phyloP scores from a whole-genome alignment of 2,329 filamentous ascomycete genomes.

The Fusarium protoensiforme region DNA sequence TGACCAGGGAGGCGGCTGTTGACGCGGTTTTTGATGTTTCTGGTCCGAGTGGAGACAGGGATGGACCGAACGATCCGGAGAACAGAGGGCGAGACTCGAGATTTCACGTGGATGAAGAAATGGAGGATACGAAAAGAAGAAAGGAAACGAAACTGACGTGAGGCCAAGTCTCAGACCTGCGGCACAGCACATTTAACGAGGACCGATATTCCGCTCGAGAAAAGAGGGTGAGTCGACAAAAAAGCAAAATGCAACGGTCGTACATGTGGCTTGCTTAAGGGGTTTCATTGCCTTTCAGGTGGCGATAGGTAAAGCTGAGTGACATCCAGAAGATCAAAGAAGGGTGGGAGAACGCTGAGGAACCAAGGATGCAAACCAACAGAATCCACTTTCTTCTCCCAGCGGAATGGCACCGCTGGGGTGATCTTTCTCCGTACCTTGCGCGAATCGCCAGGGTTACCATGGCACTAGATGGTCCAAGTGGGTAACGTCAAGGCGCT shows the following conservation, averaged over 20 bases:
- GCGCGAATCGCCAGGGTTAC: background rate
- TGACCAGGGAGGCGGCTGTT: background rate
- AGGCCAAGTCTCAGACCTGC: background rate
- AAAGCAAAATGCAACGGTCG: background rate
- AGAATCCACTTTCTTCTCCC: background rate
- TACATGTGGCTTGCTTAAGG: background rate
- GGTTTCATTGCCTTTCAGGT: background rate
- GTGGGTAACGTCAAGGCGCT: background rate
- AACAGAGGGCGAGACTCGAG: background rate
- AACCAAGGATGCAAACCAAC: background rate
- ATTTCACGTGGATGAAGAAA: background rate
- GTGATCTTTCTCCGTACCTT: background rate
- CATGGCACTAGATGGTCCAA: background rate
- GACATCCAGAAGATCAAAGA: background rate
- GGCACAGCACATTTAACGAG: background rate
- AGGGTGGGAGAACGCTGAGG: background rate
- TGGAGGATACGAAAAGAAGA: background rate
- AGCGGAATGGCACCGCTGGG: background rate
- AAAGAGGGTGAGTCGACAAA: background rate
- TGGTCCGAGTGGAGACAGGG: background rate
- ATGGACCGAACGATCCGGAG: background rate
- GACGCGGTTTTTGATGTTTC: background rate
- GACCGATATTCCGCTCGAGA: background rate
- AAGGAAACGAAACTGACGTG: background rate
- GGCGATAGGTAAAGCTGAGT: background rate